phyloP scores from a whole-genome alignment of 306 rosid genomes.

The Fagus crenata region DNA sequence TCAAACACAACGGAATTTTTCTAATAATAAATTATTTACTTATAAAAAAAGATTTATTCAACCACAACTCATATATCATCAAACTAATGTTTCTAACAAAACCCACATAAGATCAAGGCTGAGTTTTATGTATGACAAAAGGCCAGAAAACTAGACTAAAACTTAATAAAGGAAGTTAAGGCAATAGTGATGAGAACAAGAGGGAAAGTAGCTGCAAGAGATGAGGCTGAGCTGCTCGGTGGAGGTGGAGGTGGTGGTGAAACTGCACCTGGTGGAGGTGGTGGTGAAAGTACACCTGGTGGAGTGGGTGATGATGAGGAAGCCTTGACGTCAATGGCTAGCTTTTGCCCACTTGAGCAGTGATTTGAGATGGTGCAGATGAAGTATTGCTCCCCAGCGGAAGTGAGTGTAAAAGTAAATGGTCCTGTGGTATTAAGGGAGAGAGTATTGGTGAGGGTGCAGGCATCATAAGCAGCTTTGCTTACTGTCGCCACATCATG shows the following conservation, averaged over 20 bases:
- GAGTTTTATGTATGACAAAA: neutral
- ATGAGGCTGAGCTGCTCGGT: conserved; percentile 27
- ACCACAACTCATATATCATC: no score
- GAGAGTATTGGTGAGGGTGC: neutral
- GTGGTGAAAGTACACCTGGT: no score
- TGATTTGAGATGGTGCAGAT: conserved; percentile 37
- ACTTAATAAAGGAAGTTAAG: conserved; percentile 11
- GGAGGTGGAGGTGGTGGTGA: conserved; percentile 21
- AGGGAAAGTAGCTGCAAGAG: conserved; percentile 24
- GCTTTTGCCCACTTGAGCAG: conserved; percentile 54
- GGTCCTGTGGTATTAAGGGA: conserved; percentile 9
- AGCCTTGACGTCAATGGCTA: conserved; percentile 34
- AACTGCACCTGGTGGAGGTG: conserved; percentile 12
- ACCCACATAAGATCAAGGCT: neutral
- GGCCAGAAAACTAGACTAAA: conserved; percentile 19
- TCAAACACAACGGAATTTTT: no score
- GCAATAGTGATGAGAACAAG: conserved; percentile 23
- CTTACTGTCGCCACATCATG: conserved; percentile 19
- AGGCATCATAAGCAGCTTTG: conserved; percentile 1
- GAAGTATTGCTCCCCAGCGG: conserved; percentile 26
- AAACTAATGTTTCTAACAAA: neutral
- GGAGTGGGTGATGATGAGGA: neutral
- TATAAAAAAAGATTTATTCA: no score
- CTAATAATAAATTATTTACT: no score
- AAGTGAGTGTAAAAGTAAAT: conserved; percentile 8